These are phyloP conservation scores for Liquidambar formosana DNA, from an alignment of 164 flowering plant species.

Conservation along the genomic window DNA sequence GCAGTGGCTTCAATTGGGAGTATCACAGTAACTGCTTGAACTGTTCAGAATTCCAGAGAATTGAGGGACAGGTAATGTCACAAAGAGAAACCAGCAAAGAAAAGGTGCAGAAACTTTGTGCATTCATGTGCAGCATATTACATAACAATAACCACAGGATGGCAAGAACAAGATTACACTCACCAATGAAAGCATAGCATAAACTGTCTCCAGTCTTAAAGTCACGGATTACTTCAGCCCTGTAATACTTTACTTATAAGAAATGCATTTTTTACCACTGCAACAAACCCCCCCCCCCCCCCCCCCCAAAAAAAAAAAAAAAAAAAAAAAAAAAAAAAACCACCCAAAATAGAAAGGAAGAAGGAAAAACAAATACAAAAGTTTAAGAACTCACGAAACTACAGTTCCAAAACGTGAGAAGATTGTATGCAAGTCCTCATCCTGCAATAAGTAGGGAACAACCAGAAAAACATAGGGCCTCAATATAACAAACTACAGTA, in stretches of 20 bases:
- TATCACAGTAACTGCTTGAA: no score
- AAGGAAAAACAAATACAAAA: neutral
- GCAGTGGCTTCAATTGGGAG: no score
- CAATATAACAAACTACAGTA: neutral
- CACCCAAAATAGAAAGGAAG: no score
- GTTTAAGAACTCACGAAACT: constrained; percentile 57
- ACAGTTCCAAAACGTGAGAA: constrained; percentile 97
- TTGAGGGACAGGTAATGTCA: no score
- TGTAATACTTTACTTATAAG: constrained; percentile 24
- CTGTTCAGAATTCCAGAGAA: no score
- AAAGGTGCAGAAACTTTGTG: no score
- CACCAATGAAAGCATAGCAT: constrained; percentile 92
- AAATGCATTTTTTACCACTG: neutral
- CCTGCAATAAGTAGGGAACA: constrained; percentile 40
- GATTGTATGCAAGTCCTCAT: constrained; percentile 90
- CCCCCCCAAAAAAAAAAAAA: neutral
- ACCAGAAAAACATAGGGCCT: neutral
- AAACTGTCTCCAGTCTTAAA: constrained; percentile 91
- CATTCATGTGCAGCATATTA: no score
- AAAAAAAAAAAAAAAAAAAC: neutral
- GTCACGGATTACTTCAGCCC: constrained; percentile 94
- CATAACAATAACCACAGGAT: no score
- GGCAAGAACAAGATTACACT: constrained; percentile 28
- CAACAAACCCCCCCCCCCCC: neutral
- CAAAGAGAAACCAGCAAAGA: no score